Conservation (phyloP, 1,139 yeast genomes). For the Chernovozyma sophiae-reginae region DNA sequence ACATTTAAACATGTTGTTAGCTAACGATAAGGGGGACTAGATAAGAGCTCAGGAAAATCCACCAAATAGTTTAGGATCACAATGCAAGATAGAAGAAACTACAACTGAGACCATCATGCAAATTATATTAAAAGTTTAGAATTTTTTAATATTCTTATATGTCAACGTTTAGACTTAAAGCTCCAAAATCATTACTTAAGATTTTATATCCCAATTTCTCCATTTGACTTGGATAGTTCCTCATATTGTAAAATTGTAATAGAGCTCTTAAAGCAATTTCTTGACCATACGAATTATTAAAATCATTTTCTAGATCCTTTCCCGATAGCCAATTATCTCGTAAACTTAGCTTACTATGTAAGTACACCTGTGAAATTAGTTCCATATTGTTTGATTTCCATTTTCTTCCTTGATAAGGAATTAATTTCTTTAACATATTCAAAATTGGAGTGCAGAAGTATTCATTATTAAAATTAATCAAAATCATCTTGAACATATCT, state of each 20-base stretch:
- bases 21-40: too few species aligned
- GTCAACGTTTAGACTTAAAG: slow-evolving; percentile 15
- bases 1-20: too few species aligned
- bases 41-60: too few species aligned
- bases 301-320: slow-evolving; percentile 68
- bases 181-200: slow-evolving; percentile 19
- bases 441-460: slow-evolving; percentile 68
- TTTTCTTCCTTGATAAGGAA: slow-evolving; percentile 89
- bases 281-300: slow-evolving; percentile 78
- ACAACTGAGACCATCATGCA: too few species aligned
- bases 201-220: slow-evolving; percentile 51
- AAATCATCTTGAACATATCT: slow-evolving; percentile 39
- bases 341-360: slow-evolving; percentile 66
- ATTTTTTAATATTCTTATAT: too few species aligned
- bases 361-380: slow-evolving; percentile 78
- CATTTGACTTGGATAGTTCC: slow-evolving; percentile 53
- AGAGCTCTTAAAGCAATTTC: slow-evolving; percentile 82
- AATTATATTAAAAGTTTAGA: too few species aligned
- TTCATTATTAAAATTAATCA: slow-evolving; percentile 53
- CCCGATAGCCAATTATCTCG: slow-evolving; percentile 92
- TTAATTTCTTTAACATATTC: slow-evolving; percentile 69
- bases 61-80: too few species aligned
- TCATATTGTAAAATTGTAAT: slow-evolving; percentile 70
- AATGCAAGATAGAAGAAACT: too few species aligned
- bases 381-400: slow-evolving; percentile 97